Evolutionary conservation across 1,139 yeast species (phyloP), one percentile per base, ranked within the genome.

Genomic region (Debaryomyces robertsiae): DNA sequence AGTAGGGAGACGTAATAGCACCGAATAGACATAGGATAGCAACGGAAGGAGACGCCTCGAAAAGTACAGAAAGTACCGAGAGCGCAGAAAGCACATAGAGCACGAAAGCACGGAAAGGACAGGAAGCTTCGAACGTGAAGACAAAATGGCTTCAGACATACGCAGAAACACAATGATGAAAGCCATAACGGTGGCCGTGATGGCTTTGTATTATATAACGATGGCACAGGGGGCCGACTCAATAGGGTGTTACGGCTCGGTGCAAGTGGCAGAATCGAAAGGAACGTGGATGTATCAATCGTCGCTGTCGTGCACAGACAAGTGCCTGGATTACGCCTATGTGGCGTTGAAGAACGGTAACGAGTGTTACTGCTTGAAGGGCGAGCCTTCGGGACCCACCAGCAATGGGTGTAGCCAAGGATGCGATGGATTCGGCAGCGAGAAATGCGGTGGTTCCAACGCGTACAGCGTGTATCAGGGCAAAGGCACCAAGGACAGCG

Each of bases 331-430:
- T 18, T 70, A 65, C 43, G 64, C 79, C 3, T 84, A 79, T 52
- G 75, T 81, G 52, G 95, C 93, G 6, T 52, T 84, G 33, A 62
- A 65, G 13, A 55, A 73, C 30, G 91, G 89, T 30, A 57, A 66
- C 39, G 61, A 65, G 15, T 88, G 96, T 63, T 79, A 69, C 55
- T 88, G 96, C 61, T 86, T 91, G 45, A 55, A 65, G 45, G 48
- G 65, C 0, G 55, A 70, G 14, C 95, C 95, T 1, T 42, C 64
- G 11, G 47, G 69, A 2, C 47, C 63, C 14, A 54, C 57, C 36
- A 46, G 48, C 4, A 42, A 67, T 7, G 42, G 48, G 23, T 84
- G 93, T 63, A 52, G 60, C 46, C 53, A 54, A 1, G 41, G 50
- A 1, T 84, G 93, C 59, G 48, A 58, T 28, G 89, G 86, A 7